phyloP scores from a whole-genome alignment of 768 basidiomycete species.

The Tylopilus sp. region DNA sequence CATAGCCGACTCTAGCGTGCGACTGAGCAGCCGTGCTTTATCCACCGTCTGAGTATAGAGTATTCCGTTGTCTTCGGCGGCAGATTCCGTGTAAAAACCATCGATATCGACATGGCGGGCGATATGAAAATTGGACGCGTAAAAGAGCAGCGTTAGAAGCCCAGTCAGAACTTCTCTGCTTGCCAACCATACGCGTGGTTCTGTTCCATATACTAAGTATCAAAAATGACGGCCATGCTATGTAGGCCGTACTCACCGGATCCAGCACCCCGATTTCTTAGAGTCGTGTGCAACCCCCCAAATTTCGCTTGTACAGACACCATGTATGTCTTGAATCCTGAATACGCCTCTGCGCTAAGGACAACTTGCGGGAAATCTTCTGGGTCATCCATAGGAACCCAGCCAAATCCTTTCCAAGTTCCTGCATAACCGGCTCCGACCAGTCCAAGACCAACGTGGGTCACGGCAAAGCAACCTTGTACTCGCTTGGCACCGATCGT shows the following conservation, averaged over 20 bases:
- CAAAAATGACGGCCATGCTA: not conserved
- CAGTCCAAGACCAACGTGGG: constrained; percentile 71
- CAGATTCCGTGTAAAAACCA: constrained; percentile 53
- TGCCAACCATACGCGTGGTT: constrained; percentile 29
- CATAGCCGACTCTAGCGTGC: constrained; percentile 63
- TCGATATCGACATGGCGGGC: constrained; percentile 84
- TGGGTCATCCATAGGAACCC: constrained; percentile 55
- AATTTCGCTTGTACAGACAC: constrained; percentile 51
- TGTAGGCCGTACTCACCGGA: constrained; percentile 22
- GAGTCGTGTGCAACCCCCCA: constrained; percentile 25
- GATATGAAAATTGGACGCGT: constrained; percentile 69
- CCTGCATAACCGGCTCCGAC: constrained; percentile 76
- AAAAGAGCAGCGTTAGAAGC: constrained; percentile 54
- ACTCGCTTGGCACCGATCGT: constrained; percentile 46
- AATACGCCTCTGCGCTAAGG: constrained; percentile 50
- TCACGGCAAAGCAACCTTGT: constrained; percentile 56
- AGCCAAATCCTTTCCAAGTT: constrained; percentile 84
- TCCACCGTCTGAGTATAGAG: constrained; percentile 64
- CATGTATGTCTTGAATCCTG: constrained; percentile 48
- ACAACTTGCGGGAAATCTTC: constrained; percentile 43
- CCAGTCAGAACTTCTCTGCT: constrained; percentile 53
- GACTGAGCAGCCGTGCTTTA: constrained; percentile 62
- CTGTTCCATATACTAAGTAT: constrained; percentile 16
- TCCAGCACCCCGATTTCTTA: constrained; percentile 21
- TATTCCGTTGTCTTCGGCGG: constrained; percentile 40